Base-by-base conservation (phyloP, 805 yeast genomes). In the Candida glaebosa region DNA sequence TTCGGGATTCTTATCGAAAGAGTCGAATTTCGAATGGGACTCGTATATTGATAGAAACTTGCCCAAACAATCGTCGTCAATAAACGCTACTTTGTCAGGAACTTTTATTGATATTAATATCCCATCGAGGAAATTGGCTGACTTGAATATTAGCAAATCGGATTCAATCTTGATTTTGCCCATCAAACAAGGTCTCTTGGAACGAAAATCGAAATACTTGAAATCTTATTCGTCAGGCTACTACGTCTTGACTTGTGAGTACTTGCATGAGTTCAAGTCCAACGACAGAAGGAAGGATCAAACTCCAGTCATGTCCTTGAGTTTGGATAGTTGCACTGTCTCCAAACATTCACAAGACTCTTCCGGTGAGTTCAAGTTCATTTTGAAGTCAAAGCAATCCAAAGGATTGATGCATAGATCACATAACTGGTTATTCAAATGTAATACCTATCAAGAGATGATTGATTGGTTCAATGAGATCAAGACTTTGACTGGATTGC, bases 361-460 rank as follows among this genome's bases (percentile, higher is more conserved):
- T 49, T 69, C 65, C 39, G 71, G 77, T 3, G 67, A 66, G 43
- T 81, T 81, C 59, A 89, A 89, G 65, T 93, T 91, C 63, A 86
- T 89, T 8, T 68, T 91, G 46, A 79, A 78, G 49, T 79, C 89
- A 14, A 87, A 84, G 54, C 69, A 60, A 58, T 81, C 82, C 48
- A 79, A 81, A 46, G 93, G 93, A 10, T 66, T 84, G 45, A 73
- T 87, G 47, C 83, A 81, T 47, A 75, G 87, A 54, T 87, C 88
- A 33, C 97, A 90, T 65, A 89, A 88, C 54, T 88, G 93, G 87
- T 93, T 90, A n/a, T 90, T 91, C 69, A 76, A 95, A 49, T 83
- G 95, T n/a, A 93, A 86, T 54, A 77, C 84, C 37, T 85, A 84
- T 53, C 84, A 82, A 32, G 62, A 75, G 24, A 87, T 89, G 91